Conservation (phyloP, 805 yeast species). For the Kuraishia cidri region DNA sequence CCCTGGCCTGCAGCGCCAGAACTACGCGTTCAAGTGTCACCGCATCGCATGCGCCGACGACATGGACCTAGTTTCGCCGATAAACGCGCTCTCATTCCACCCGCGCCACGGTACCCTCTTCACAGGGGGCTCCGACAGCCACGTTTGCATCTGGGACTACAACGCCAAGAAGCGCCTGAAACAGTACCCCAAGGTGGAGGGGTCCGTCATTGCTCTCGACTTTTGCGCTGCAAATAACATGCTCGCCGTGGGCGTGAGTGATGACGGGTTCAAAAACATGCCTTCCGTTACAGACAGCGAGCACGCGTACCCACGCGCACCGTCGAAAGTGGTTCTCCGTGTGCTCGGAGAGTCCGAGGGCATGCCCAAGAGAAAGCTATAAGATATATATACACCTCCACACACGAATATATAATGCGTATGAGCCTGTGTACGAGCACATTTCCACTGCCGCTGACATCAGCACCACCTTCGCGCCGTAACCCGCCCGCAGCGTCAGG, state of each 20-base stretch:
- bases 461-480: no score
- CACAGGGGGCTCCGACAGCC: conserved; percentile 17
- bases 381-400: no score
- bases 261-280: conserved; percentile 28
- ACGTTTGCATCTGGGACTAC: conserved; percentile 22
- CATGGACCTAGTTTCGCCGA: conserved; percentile 44
- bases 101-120: conserved; percentile 30
- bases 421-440: no score
- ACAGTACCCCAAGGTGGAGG: conserved; percentile 10
- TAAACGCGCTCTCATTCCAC: conserved; percentile 40
- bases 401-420: no score
- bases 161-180: conserved; percentile 16
- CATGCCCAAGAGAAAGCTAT: not conserved
- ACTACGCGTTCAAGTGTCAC: conserved; percentile 82
- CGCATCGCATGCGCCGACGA: conserved; percentile 32
- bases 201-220: conserved; percentile 11
- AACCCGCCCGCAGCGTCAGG: no score
- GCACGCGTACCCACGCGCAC: conserved; percentile 9
- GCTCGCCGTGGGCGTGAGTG: conserved; percentile 31
- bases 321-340: conserved; percentile 7
- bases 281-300: conserved; percentile 8
- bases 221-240: conserved; percentile 9
- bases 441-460: no score
- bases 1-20: conserved; percentile 29
- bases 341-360: conserved; percentile 1